Evolutionary conservation across 768 basidiomycete genomes (phyloP).

Genomic region (Trametes punicea): DNA sequence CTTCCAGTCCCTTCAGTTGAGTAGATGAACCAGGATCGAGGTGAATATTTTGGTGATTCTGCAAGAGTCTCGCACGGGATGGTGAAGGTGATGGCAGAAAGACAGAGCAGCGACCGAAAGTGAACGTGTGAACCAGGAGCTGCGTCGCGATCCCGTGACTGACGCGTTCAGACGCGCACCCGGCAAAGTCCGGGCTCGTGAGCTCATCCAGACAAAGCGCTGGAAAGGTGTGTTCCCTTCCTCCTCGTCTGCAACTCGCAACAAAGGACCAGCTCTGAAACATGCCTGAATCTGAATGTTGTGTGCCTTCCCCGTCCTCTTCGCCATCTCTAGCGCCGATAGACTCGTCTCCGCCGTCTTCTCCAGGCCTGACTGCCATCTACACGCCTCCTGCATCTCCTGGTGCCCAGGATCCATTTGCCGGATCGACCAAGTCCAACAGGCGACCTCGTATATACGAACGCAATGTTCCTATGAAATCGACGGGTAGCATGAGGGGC

Average conservation of each 20-base stretch:
- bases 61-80: not conserved
- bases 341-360: slow-evolving; percentile 38
- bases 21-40: too few species aligned
- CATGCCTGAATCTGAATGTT: not conserved
- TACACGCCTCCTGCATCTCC: slow-evolving; percentile 32
- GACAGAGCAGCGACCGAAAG: not conserved
- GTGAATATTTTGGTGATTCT: too few species aligned
- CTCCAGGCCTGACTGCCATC: slow-evolving; percentile 28
- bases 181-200: not conserved
- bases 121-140: not conserved
- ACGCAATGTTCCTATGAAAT: not conserved
- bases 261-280: not conserved
- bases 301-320: slow-evolving; percentile 9
- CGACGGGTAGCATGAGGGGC: not conserved
- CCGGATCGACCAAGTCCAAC: slow-evolving; percentile 52
- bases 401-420: slow-evolving; percentile 45
- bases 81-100: not conserved
- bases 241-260: not conserved
- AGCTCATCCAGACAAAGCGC: not conserved
- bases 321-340: slow-evolving; percentile 38
- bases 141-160: slow-evolving; percentile 12
- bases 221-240: not conserved
- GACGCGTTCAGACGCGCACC: not conserved
- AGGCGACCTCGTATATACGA: slow-evolving; percentile 45
- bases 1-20: not conserved